These are phyloP conservation scores for Dalbergia cultrata DNA, from an alignment of 306 rosid species.

Conservation along the genomic window DNA sequence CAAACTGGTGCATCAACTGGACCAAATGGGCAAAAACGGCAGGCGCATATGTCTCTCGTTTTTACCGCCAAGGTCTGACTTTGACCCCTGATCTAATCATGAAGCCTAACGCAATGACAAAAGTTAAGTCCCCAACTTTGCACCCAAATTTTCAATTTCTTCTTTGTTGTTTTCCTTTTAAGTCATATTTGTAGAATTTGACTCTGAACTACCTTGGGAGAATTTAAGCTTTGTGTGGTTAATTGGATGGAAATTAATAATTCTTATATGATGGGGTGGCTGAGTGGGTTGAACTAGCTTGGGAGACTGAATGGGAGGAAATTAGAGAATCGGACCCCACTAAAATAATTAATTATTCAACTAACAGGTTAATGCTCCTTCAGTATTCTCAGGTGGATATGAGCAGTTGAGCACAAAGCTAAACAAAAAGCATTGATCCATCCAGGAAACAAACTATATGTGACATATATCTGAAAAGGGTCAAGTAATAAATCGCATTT, in stretches of 20 bases:
- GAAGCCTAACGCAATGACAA: background rate
- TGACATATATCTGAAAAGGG: background rate
- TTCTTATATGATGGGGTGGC: background rate
- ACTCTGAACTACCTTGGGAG: background rate
- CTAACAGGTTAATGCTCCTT: background rate
- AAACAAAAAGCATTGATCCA: conserved; percentile 16
- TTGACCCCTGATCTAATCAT: conserved; percentile 11
- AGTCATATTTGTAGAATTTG: conserved; percentile 6
- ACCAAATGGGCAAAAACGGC: conserved; percentile 19
- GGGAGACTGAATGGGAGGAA: background rate
- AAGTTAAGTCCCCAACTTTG: conserved; percentile 17
- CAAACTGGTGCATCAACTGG: background rate
- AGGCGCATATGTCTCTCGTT: conserved; percentile 20
- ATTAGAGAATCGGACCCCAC: background rate
- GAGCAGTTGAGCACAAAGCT: background rate
- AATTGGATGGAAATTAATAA: background rate
- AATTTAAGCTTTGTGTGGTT: background rate
- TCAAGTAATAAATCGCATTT: background rate
- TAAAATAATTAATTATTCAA: background rate
- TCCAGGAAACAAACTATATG: background rate
- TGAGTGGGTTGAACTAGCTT: conserved; percentile 16
- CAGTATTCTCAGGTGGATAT: background rate
- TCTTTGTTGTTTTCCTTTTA: conserved; percentile 21
- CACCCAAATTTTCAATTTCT: background rate
- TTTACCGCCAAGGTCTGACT: background rate